A percentile compares a stretch with the other conserved stretches of the same genome.
These are phyloP conservation scores for Cyamopsis tetragonoloba DNA, from an alignment of 306 rosid species.

Conservation along the genomic window DNA sequence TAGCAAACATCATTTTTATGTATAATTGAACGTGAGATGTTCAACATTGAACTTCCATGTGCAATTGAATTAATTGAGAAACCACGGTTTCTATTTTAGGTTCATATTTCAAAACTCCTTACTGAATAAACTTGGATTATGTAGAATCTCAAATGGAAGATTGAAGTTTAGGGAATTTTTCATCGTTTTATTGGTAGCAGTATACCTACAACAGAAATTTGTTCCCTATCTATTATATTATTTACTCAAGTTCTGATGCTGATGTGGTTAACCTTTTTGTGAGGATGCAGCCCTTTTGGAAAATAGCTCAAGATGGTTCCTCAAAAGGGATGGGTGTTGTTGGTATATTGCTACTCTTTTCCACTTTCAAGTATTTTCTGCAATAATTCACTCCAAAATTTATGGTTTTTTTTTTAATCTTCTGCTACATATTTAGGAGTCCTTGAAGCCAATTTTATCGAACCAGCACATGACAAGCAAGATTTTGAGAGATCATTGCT, in stretches of 20 bases:
- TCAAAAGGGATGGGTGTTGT: conserved; percentile 72
- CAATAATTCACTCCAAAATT: conserved; percentile 1
- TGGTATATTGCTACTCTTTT: conserved; percentile 52
- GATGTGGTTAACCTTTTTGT: conserved; percentile 20
- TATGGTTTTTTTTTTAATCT: conserved; percentile 18
- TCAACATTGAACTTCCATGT: background rate
- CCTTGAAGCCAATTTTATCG: conserved; percentile 91
- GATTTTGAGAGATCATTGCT: conserved; percentile 87
- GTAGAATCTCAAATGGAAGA: background rate
- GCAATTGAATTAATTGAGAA: background rate
- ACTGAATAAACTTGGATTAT: background rate
- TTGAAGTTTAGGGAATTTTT: conserved; percentile 24
- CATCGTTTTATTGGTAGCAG: conserved; percentile 3
- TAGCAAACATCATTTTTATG: background rate
- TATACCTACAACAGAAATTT: background rate
- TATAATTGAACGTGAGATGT: background rate
- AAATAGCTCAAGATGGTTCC: conserved; percentile 66
- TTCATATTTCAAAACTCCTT: background rate
- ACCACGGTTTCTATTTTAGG: background rate
- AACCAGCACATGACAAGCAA: conserved; percentile 98
- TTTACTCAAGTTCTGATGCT: conserved; percentile 28
- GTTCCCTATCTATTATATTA: conserved; percentile 14
- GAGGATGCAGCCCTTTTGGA: conserved; percentile 85
- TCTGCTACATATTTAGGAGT: conserved; percentile 50
- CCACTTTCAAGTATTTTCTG: conserved; percentile 14